phyloP scores from a whole-genome alignment of 768 basidiomycete species.

The Pleurotus tuber-regium region DNA sequence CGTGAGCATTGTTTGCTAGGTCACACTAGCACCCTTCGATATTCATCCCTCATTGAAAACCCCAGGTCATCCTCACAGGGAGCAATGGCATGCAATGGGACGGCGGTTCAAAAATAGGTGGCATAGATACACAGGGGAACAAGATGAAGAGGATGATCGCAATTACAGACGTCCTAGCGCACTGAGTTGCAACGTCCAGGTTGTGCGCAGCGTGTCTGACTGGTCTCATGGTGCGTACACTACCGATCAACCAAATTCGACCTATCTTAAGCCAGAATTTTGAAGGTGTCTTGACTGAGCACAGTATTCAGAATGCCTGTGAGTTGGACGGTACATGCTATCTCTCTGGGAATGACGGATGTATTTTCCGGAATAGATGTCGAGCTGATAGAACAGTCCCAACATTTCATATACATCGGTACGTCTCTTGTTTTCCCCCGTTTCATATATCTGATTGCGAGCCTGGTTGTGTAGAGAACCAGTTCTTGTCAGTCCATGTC shows the following conservation, averaged over 20 bases:
- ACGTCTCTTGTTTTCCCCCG: constrained; percentile 21
- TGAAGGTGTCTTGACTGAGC: constrained; percentile 68
- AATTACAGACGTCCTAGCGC: constrained; percentile 40
- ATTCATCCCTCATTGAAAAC: no score
- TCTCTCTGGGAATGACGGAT: no score
- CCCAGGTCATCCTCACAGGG: constrained; percentile 64
- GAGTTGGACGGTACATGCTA: constrained; percentile 36
- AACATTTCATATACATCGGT: constrained; percentile 93
- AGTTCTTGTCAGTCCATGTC: constrained; percentile 70
- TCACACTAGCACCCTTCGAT: neutral
- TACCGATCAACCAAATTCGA: neutral
- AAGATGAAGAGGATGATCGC: constrained; percentile 35
- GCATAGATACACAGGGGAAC: constrained; percentile 39
- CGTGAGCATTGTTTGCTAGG: constrained; percentile 30
- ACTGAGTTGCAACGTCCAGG: constrained; percentile 71
- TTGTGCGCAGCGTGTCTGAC: constrained; percentile 81
- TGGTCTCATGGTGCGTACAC: constrained; percentile 76
- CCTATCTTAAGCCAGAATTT: neutral
- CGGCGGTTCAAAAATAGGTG: constrained; percentile 62
- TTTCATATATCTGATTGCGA: neutral
- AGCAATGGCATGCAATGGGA: constrained; percentile 58
- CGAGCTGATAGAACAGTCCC: constrained; percentile 77
- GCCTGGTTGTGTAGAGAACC: constrained; percentile 57
- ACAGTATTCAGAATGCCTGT: constrained; percentile 94
- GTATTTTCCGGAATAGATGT: no score